Percentiles rank a stretch among this genome's conserved stretches.
These are phyloP conservation scores for Rubia balearica DNA, from an alignment of 305 asterid species.

Conservation along the genomic window DNA sequence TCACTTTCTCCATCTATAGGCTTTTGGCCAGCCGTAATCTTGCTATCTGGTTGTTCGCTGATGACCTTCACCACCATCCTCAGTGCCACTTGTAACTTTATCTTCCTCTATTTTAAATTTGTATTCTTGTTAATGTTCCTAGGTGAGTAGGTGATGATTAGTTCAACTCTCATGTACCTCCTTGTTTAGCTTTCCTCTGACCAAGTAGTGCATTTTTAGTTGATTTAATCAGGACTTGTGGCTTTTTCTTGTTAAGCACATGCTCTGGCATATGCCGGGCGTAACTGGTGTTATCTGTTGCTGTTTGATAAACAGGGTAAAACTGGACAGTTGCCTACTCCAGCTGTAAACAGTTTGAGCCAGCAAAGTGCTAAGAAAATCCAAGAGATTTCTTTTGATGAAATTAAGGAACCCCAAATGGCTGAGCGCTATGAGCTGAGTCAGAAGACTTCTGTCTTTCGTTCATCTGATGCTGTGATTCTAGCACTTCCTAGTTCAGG, in stretches of 20 bases:
- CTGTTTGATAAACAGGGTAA: conserved; percentile 23
- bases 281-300: conserved; percentile 11
- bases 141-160: background rate
- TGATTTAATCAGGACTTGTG: background rate
- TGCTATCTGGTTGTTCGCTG: background rate
- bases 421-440: conserved; percentile 21
- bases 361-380: conserved; percentile 22
- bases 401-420: conserved; percentile 11
- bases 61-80: background rate
- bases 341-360: conserved; percentile 13
- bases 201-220: background rate
- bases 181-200: conserved; percentile 2
- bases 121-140: background rate
- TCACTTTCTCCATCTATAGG: background rate
- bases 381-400: conserved; percentile 15
- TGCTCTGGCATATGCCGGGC: background rate
- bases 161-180: background rate
- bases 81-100: no score
- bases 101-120: background rate
- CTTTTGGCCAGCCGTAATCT: background rate
- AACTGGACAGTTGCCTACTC: conserved; percentile 13
- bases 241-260: background rate
- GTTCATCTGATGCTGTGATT: conserved; percentile 17
- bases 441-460: conserved; percentile 20
- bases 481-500: conserved; percentile 2